Percentiles rank a stretch among this genome's conserved stretches.
Evolutionary conservation across 345 rosid species (phyloP).

Genomic region (Brassica rapa): DNA sequence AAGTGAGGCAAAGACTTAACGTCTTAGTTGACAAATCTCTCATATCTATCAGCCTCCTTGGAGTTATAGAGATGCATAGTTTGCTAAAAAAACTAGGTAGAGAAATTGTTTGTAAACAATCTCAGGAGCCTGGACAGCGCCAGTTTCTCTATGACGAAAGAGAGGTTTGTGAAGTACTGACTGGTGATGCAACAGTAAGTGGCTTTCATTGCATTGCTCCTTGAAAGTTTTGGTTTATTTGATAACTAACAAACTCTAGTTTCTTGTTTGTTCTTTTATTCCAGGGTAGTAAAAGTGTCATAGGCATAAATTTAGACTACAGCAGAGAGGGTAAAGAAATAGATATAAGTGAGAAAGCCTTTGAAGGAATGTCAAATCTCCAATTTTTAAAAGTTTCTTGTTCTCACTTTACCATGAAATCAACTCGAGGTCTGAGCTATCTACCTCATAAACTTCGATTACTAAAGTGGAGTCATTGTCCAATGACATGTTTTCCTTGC

Average conservation of each 20-base stretch:
- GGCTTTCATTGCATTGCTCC: neutral
- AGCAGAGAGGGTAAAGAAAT: neutral
- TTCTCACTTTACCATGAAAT: too few species aligned
- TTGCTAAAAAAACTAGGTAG: too few species aligned
- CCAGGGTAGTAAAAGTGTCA: neutral
- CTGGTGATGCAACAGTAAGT: neutral
- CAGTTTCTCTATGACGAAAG: conserved; percentile 9
- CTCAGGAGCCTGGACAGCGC: conserved; percentile 5
- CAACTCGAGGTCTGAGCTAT: neutral
- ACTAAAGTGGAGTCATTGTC: too few species aligned
- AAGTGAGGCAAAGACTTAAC: neutral
- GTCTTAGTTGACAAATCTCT: too few species aligned
- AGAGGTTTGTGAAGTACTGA: conserved; percentile 26
- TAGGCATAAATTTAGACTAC: neutral
- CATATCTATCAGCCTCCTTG: too few species aligned
- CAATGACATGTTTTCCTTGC: conserved; percentile 19
- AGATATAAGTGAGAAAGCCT: neutral
- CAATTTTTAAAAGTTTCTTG: neutral
- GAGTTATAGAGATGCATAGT: too few species aligned
- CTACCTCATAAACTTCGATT: neutral
- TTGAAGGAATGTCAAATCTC: neutral
- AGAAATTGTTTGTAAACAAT: neutral
- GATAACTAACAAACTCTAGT: neutral
- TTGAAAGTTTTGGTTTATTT: neutral
- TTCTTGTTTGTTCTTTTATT: neutral